Percentiles rank a stretch among this genome's conserved stretches.
phyloP scores from a whole-genome alignment of 148 eudicot genomes.

The Amaranthus palmeri region DNA sequence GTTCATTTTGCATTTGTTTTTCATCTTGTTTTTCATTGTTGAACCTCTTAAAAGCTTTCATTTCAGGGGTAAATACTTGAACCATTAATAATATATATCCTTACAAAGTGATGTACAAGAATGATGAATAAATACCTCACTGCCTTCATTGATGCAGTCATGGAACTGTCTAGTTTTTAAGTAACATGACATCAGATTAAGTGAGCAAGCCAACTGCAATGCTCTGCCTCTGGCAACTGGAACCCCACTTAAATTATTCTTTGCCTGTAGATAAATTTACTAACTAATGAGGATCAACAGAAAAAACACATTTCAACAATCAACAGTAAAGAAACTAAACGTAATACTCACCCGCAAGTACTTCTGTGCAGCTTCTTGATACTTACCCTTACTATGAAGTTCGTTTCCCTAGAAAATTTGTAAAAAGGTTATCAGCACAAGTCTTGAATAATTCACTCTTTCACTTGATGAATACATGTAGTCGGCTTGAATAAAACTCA shows the following conservation, averaged over 20 bases:
- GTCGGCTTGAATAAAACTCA: background rate
- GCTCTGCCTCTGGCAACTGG: constrained; percentile 52
- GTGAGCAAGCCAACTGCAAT: constrained; percentile 71
- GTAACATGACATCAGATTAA: constrained; percentile 97
- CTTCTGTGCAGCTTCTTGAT: too few species aligned
- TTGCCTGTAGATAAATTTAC: constrained; percentile 52
- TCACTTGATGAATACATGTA: background rate
- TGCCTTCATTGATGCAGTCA: constrained; percentile 80
- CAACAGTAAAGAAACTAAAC: background rate
- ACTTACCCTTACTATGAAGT: constrained; percentile 18
- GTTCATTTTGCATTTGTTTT: too few species aligned
- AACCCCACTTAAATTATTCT: constrained; percentile 62
- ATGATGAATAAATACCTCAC: constrained; percentile 53
- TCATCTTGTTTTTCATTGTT: too few species aligned
- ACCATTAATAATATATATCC: background rate
- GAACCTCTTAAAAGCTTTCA: too few species aligned
- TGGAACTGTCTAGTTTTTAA: constrained; percentile 72
- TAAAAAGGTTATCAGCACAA: constrained; percentile 14
- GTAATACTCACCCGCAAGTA: too few species aligned
- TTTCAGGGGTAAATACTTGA: background rate
- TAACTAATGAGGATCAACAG: constrained; percentile 3
- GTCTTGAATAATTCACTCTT: background rate
- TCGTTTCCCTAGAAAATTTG: constrained; percentile 64
- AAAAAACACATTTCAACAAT: background rate
- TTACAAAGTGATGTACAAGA: background rate